Percentiles rank a stretch among this genome's conserved stretches.
Evolutionary conservation across 352 stramenopile genomes (phyloP).

Genomic region (Phytophthora vignae): DNA sequence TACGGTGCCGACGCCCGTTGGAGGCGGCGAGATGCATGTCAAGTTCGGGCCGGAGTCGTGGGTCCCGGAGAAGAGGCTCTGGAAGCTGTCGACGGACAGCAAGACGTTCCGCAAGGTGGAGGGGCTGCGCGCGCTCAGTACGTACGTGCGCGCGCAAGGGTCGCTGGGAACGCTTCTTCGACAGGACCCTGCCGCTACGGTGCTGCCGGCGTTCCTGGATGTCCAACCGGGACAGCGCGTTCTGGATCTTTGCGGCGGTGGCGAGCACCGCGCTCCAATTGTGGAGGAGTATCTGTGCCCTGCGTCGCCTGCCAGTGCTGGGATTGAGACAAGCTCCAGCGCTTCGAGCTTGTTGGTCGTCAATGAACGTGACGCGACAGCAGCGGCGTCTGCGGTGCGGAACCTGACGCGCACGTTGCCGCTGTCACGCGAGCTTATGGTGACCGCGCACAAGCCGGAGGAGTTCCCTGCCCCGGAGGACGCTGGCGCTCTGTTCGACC

Average conservation of each 20-base stretch:
- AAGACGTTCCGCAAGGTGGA: constrained; percentile 91
- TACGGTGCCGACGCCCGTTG: constrained; percentile 60
- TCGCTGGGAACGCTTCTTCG: constrained; percentile 90
- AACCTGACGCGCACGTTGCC: constrained; percentile 67
- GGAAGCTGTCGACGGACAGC: constrained; percentile 80
- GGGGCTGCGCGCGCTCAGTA: constrained; percentile 89
- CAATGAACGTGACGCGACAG: constrained; percentile 73
- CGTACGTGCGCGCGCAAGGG: constrained; percentile 93
- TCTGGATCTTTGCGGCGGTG: constrained; percentile 73
- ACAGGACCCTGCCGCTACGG: constrained; percentile 96
- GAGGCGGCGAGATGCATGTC: constrained; percentile 63
- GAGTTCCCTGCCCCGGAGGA: constrained; percentile 64
- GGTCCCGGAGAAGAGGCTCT: constrained; percentile 68
- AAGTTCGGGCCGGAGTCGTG: constrained; percentile 73
- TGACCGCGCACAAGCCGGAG: constrained; percentile 78
- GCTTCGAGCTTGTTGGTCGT: constrained; percentile 58
- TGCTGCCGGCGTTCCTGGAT: constrained; percentile 95
- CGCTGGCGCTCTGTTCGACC: constrained; percentile 64
- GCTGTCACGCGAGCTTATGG: constrained; percentile 54
- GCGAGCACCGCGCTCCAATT: constrained; percentile 71
- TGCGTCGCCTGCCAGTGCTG: constrained; percentile 18
- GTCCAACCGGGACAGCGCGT: constrained; percentile 83
- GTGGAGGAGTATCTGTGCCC: constrained; percentile 52
- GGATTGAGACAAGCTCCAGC: constrained; percentile 23
- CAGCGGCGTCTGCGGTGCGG: constrained; percentile 57